Conservation (phyloP, 352 stramenopile genomes). For the Phytophthora cryptogea region DNA sequence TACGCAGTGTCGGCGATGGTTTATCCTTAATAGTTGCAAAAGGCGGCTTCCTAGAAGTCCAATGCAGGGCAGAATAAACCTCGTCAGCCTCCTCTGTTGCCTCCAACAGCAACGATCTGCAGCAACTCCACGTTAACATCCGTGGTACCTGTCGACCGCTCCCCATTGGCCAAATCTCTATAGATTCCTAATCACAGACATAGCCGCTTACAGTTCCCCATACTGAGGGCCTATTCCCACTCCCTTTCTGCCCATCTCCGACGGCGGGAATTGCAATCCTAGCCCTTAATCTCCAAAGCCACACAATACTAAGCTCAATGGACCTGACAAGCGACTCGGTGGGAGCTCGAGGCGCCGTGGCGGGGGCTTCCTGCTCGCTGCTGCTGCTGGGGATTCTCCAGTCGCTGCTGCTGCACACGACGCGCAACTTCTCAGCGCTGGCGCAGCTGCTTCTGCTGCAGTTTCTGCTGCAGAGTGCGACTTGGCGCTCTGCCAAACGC, state of each 20-base stretch:
- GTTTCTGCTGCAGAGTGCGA: slow-evolving; percentile 22
- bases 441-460: slow-evolving; percentile 38
- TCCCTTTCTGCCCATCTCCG: background rate
- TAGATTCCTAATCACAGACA: slow-evolving; percentile 3
- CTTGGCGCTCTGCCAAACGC: slow-evolving; percentile 12
- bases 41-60: no score
- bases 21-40: no score
- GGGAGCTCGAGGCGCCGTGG: slow-evolving; percentile 3
- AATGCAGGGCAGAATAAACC: no score
- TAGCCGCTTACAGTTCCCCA: background rate
- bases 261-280: slow-evolving; percentile 4
- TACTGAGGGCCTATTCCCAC: background rate
- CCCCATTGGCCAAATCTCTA: background rate
- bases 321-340: slow-evolving; percentile 22
- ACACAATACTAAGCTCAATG: slow-evolving; percentile 15
- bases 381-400: slow-evolving; percentile 26
- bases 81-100: no score
- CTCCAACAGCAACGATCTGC: no score
- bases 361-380: slow-evolving; percentile 10
- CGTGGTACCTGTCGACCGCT: no score
- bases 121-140: no score
- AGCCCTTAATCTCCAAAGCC: background rate
- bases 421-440: slow-evolving; percentile 38
- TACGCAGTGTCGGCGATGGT: no score
- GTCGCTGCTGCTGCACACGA: slow-evolving; percentile 23